Evolutionary conservation across 495 filamentous ascomycete species (phyloP).

Genomic region (Collariella sp.): DNA sequence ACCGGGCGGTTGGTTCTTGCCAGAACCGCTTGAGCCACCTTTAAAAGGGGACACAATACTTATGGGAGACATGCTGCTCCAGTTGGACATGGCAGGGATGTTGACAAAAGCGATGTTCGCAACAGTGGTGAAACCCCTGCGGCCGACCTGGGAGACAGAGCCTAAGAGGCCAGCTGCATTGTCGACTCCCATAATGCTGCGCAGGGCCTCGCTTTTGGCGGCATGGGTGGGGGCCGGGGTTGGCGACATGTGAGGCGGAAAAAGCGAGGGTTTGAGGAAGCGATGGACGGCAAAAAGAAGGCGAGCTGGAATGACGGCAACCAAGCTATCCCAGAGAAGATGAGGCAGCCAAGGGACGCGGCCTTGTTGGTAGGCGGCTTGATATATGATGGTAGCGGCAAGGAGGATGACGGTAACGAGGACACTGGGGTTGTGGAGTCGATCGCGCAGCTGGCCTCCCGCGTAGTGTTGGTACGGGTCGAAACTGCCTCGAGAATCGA

Average conservation of each 20-base stretch:
- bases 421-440: constrained; percentile 26
- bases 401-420: constrained; percentile 34
- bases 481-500: constrained; percentile 18
- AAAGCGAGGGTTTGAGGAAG: constrained; percentile 31
- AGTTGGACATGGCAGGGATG: background rate
- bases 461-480: constrained; percentile 15
- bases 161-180: constrained; percentile 32
- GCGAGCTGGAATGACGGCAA: constrained; percentile 51
- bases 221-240: constrained; percentile 32
- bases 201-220: constrained; percentile 60
- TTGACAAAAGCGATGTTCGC: constrained; percentile 35
- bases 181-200: constrained; percentile 58
- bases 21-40: constrained; percentile 18
- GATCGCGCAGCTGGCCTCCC: constrained; percentile 20
- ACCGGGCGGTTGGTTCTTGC: constrained; percentile 53
- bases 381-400: constrained; percentile 36
- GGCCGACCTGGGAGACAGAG: constrained; percentile 32
- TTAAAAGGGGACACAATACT: no score
- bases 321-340: constrained; percentile 55
- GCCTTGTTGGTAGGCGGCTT: constrained; percentile 25
- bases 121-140: constrained; percentile 41
- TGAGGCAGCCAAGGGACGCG: constrained; percentile 20
- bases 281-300: constrained; percentile 53
- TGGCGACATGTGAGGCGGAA: constrained; percentile 21
- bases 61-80: background rate